Percentiles rank a stretch among this genome's conserved stretches.
These are phyloP conservation scores for Xenoacremonium recifei DNA, from an alignment of 2,329 filamentous ascomycete genomes.

Conservation along the genomic window DNA sequence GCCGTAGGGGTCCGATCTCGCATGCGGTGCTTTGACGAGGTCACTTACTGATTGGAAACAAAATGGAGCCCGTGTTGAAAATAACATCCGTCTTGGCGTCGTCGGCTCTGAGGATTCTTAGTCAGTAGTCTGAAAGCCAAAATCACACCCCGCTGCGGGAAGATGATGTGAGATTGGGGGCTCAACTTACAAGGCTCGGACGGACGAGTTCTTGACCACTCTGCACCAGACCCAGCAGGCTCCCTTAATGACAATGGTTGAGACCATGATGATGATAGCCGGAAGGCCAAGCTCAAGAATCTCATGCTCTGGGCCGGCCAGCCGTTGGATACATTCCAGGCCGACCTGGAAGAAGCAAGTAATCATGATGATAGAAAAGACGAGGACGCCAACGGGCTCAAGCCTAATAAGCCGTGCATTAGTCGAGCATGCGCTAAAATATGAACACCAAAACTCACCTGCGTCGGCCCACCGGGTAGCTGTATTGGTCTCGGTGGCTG, in stretches of 20 bases:
- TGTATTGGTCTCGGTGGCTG: constrained; percentile 69
- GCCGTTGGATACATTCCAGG: constrained; percentile 65
- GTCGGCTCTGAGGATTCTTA: constrained; percentile 38
- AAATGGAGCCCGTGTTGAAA: constrained; percentile 86
- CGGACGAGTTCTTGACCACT: constrained; percentile 79
- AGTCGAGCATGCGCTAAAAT: background rate
- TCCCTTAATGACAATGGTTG: constrained; percentile 79
- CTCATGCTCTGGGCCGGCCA: constrained; percentile 59
- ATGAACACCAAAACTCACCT: constrained; percentile 41
- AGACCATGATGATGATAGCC: constrained; percentile 76
- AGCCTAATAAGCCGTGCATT: constrained; percentile 52
- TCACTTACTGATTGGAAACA: constrained; percentile 71
- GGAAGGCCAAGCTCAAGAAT: constrained; percentile 72
- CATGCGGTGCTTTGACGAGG: constrained; percentile 1
- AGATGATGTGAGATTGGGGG: constrained; percentile 1
- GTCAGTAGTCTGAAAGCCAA: too few relatives aligned
- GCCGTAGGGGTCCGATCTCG: constrained; percentile 9
- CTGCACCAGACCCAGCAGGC: constrained; percentile 86
- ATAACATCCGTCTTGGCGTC: constrained; percentile 72
- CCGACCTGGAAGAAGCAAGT: constrained; percentile 79
- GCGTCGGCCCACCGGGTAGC: constrained; percentile 75
- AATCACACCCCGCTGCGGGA: constrained; percentile 9
- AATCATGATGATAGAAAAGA: constrained; percentile 85
- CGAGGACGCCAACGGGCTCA: constrained; percentile 76
- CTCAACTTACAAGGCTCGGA: constrained; percentile 66